Percentiles rank a stretch among this genome's conserved stretches.
Conservation (phyloP, 257 asterid species). For the Anisodus tanguticus region DNA sequence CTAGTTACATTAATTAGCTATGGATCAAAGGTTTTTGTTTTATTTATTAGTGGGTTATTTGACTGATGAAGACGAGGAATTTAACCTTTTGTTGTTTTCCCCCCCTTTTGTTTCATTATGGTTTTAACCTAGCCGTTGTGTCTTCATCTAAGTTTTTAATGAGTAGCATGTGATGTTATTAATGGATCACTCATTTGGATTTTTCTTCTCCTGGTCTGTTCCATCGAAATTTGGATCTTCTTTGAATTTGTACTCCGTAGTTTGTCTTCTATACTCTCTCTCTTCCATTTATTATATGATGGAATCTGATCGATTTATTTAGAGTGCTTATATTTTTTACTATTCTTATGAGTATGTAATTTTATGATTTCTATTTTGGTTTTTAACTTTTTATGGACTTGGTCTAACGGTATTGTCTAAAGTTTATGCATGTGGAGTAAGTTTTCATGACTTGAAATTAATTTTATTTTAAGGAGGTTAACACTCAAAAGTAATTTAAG, state of each 20-base stretch:
- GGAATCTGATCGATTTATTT: not conserved
- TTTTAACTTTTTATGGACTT: too few species aligned
- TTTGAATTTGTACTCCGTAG: conserved; percentile 17
- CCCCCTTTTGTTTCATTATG: not conserved
- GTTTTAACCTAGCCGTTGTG: conserved; percentile 29
- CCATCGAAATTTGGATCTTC: conserved; percentile 25
- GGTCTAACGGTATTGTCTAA: too few species aligned
- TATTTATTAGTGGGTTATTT: conserved; percentile 28
- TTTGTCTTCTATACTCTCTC: not conserved
- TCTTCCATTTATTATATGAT: not conserved
- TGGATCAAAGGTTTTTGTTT: conserved; percentile 27
- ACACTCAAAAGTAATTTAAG: too few species aligned
- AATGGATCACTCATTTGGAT: conserved; percentile 43
- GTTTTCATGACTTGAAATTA: too few species aligned
- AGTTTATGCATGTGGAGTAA: not conserved
- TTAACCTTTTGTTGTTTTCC: conserved; percentile 6
- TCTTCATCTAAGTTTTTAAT: not conserved
- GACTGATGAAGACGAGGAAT: conserved; percentile 28
- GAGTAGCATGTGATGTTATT: conserved; percentile 42
- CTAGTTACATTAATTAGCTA: conserved; percentile 21
- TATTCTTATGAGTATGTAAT: not conserved
- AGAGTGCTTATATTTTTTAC: not conserved
- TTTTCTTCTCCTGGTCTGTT: conserved; percentile 27
- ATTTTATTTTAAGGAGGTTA: too few species aligned
- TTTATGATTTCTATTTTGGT: too few species aligned